Percentiles rank a stretch among this genome's conserved stretches.
Evolutionary conservation across 1,284 basidiomycete genomes (phyloP).

Genomic region (Meira nashicola): DNA sequence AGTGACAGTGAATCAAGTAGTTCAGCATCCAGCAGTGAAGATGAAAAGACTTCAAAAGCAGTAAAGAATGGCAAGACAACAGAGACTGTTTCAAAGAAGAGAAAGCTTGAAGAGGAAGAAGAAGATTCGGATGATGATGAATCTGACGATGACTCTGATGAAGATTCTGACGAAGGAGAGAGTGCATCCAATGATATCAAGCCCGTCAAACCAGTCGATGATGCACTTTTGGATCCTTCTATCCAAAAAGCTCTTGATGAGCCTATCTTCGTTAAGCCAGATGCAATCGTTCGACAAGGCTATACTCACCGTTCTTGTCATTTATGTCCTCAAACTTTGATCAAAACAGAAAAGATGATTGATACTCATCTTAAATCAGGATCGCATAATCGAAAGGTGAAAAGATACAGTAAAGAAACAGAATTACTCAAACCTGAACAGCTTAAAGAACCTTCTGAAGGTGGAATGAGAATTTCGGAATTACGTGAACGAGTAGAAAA

Average conservation of each 20-base stretch:
- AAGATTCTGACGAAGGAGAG: background rate
- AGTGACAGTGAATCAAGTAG: background rate
- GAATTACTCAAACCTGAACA: too few relatives aligned
- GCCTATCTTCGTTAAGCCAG: background rate
- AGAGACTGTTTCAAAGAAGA: background rate
- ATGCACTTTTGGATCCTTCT: background rate
- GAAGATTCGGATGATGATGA: slow-evolving; percentile 2
- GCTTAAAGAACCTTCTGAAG: too few relatives aligned
- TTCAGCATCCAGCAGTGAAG: background rate
- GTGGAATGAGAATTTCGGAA: too few relatives aligned
- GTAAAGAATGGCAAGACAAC: background rate
- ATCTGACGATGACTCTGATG: background rate
- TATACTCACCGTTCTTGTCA: background rate
- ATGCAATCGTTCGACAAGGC: background rate
- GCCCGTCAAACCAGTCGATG: background rate
- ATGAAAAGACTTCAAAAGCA: too few relatives aligned
- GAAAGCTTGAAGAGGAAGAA: background rate
- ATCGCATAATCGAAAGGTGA: too few relatives aligned
- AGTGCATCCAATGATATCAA: background rate
- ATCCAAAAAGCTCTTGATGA: background rate
- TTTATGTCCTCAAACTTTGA: background rate
- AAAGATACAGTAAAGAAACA: too few relatives aligned
- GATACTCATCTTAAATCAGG: background rate
- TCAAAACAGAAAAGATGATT: slow-evolving; percentile 2
- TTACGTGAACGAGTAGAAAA: too few relatives aligned